Evolutionary conservation across 164 flowering plant genomes (phyloP).

Genomic region (Malania oleifera): DNA sequence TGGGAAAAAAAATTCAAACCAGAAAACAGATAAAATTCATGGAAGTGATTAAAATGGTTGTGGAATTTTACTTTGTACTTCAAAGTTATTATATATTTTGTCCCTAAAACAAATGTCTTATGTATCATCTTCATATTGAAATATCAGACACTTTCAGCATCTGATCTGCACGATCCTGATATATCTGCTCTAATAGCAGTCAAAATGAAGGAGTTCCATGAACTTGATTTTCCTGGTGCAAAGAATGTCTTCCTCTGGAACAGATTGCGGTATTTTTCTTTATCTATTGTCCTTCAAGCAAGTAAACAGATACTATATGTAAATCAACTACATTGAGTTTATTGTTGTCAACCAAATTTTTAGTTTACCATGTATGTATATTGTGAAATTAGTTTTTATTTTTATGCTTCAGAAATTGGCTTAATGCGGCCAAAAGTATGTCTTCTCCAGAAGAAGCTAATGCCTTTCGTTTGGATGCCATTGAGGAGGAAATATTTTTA

Average conservation of each 20-base stretch:
- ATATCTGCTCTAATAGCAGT: constrained; percentile 32
- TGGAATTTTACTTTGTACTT: too few species aligned
- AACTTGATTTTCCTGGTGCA: constrained; percentile 34
- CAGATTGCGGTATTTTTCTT: constrained; percentile 21
- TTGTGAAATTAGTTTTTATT: background rate
- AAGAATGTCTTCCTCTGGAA: constrained; percentile 28
- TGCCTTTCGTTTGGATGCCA: constrained; percentile 21
- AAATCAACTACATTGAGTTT: background rate
- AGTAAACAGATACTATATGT: background rate
- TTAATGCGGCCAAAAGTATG: constrained; percentile 21
- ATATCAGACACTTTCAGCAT: constrained; percentile 42
- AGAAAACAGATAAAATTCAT: too few species aligned
- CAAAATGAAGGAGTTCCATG: constrained; percentile 40
- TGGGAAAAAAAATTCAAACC: too few species aligned
- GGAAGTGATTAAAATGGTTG: too few species aligned
- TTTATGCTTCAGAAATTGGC: constrained; percentile 33
- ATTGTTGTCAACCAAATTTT: background rate
- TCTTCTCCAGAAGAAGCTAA: constrained; percentile 29
- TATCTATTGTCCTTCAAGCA: background rate
- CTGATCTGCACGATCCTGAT: constrained; percentile 38
- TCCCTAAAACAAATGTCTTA: too few species aligned
- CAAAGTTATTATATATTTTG: too few species aligned
- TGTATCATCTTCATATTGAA: background rate
- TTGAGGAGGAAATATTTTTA: constrained; percentile 27
- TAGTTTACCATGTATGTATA: background rate